Evolutionary conservation across 192 early-diverging fungal species (phyloP).

Genomic region (Powellomyces hirtus): DNA sequence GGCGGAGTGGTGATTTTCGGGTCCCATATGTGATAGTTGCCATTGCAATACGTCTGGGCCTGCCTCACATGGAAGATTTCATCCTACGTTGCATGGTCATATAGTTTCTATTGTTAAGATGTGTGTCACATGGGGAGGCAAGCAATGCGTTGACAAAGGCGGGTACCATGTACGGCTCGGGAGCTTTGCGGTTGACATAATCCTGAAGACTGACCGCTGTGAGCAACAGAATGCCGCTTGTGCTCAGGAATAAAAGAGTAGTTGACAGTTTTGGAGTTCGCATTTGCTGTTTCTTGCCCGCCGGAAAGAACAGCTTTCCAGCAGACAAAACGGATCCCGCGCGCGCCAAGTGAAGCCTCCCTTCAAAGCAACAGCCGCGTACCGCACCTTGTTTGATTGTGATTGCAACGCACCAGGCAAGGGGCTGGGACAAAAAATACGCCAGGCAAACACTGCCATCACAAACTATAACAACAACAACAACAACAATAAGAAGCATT

Average conservation of each 20-base stretch:
- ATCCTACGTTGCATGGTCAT: conserved; percentile 62
- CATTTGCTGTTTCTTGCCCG: too few relatives aligned
- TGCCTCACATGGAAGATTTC: conserved; percentile 94
- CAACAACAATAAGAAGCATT: too few relatives aligned
- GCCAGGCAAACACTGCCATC: too few relatives aligned
- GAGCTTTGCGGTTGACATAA: conserved; percentile 12
- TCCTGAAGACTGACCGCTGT: background rate
- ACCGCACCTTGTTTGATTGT: too few relatives aligned
- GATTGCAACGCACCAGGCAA: too few relatives aligned
- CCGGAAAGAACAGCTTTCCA: too few relatives aligned
- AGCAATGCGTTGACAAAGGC: background rate
- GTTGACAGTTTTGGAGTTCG: background rate
- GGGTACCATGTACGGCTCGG: conserved; percentile 57
- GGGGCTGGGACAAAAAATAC: too few relatives aligned
- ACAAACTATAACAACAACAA: too few relatives aligned
- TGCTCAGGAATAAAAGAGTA: background rate
- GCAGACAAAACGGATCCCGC: too few relatives aligned
- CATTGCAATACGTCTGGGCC: conserved; percentile 79
- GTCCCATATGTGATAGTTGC: conserved; percentile 73
- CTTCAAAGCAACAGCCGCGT: too few relatives aligned
- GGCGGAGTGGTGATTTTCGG: conserved; percentile 98
- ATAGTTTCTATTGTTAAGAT: background rate
- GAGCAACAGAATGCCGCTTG: background rate
- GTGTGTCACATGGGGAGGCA: background rate
- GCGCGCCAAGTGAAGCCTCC: too few relatives aligned